Conservation (phyloP, 352 stramenopile genomes). For the Globisporangium ultimum region DNA sequence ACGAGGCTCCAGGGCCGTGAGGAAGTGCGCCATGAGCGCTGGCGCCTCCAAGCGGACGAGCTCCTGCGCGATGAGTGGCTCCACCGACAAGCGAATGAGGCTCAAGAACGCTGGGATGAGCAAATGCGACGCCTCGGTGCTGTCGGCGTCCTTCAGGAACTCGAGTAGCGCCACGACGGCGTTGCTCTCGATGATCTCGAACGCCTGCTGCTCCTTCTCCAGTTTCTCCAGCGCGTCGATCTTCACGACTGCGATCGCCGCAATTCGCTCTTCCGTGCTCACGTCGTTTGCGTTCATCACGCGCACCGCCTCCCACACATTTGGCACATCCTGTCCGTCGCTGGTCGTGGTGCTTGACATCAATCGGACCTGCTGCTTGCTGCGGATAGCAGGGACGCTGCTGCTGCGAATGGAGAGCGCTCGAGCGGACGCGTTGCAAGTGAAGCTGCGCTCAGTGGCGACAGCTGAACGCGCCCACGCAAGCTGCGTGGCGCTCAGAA, state of each 20-base stretch:
- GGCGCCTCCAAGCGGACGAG: slow-evolving; percentile 47
- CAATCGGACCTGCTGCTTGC: neutral
- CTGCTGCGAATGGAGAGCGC: neutral
- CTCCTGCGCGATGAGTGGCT: slow-evolving; percentile 50
- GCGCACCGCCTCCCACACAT: slow-evolving; percentile 24
- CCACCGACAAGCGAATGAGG: slow-evolving; percentile 56
- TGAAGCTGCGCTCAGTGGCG: neutral
- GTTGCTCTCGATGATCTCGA: slow-evolving; percentile 58
- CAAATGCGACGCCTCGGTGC: slow-evolving; percentile 40
- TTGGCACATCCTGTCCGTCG: neutral
- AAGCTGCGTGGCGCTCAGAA: neutral
- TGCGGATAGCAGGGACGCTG: neutral
- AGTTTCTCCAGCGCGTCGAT: slow-evolving; percentile 23
- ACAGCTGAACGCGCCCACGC: neutral
- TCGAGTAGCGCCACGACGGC: slow-evolving; percentile 37
- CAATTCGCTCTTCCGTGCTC: slow-evolving; percentile 25
- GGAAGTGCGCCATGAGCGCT: slow-evolving; percentile 36
- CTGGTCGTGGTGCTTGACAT: slow-evolving; percentile 3
- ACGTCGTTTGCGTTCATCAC: slow-evolving; percentile 35
- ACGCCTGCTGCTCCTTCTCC: slow-evolving; percentile 33
- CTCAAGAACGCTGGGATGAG: slow-evolving; percentile 60
- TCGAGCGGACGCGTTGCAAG: neutral
- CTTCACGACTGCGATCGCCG: slow-evolving; percentile 30
- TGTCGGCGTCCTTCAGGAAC: slow-evolving; percentile 50
- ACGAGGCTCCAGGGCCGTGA: slow-evolving; percentile 42